A percentile compares a stretch with the other conserved stretches of the same genome.
Evolutionary conservation across 768 basidiomycete species (phyloP).

Genomic region (Gymnopilus dilepis): DNA sequence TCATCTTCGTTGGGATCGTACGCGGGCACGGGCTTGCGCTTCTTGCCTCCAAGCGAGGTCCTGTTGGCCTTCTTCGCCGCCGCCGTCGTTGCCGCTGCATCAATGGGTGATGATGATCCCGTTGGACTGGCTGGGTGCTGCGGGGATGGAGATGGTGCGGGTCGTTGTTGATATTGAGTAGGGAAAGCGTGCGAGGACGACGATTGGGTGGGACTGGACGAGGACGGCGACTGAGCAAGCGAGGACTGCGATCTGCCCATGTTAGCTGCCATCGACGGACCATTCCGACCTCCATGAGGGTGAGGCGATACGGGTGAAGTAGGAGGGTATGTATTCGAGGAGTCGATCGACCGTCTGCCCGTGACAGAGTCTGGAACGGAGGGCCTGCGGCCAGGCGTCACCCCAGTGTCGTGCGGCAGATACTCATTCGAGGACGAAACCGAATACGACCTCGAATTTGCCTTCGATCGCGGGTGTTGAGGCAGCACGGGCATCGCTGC

Average conservation of each 20-base stretch:
- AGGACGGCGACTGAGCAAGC: slow-evolving; percentile 16
- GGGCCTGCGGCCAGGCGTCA: slow-evolving; percentile 13
- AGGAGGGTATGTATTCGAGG: slow-evolving; percentile 28
- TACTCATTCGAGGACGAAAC: slow-evolving; percentile 16
- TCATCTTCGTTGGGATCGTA: slow-evolving; percentile 41
- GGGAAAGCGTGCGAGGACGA: slow-evolving; percentile 17
- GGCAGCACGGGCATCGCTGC: slow-evolving; percentile 30
- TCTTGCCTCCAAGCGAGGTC: slow-evolving; percentile 35
- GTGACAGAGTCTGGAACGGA: slow-evolving; percentile 20
- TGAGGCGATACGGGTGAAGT: slow-evolving; percentile 20
- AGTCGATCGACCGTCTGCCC: slow-evolving; percentile 33
- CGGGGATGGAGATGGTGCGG: slow-evolving; percentile 19
- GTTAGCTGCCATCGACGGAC: slow-evolving; percentile 11
- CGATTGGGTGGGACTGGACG: slow-evolving; percentile 13
- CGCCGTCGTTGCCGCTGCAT: slow-evolving; percentile 8
- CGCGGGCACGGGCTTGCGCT: slow-evolving; percentile 63
- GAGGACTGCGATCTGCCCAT: slow-evolving; percentile 24
- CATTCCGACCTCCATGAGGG: slow-evolving; percentile 11
- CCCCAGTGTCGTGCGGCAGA: slow-evolving; percentile 4
- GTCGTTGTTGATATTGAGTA: slow-evolving; percentile 7
- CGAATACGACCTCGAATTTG: slow-evolving; percentile 13
- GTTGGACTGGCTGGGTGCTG: slow-evolving; percentile 1
- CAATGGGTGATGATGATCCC: background rate
- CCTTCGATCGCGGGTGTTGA: slow-evolving; percentile 15
- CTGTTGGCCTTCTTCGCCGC: slow-evolving; percentile 28